A percentile compares a stretch with the other conserved stretches of the same genome.
These are phyloP conservation scores for Claviceps sorghi DNA, from an alignment of 2,329 filamentous ascomycete genomes.

Conservation along the genomic window DNA sequence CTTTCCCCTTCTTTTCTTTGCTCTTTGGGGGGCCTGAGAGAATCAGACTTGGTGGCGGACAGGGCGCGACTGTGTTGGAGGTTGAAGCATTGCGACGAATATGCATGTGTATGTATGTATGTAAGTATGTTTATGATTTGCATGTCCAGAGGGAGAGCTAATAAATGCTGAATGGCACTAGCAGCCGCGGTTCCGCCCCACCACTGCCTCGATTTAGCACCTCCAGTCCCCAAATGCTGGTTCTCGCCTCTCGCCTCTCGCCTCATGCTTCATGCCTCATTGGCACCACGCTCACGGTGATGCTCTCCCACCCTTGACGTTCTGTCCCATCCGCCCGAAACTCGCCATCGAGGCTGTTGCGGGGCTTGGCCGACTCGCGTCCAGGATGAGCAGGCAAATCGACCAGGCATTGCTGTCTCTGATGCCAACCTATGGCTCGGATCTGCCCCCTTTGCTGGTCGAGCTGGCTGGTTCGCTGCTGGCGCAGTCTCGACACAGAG, in stretches of 20 bases:
- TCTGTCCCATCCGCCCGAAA: not conserved
- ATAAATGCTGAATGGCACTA: too few relatives aligned
- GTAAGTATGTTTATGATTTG: too few relatives aligned
- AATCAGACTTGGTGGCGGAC: not conserved
- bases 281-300: not conserved
- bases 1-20: too few relatives aligned
- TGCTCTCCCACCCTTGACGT: not conserved
- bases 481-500: conserved; percentile 65
- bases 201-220: too few relatives aligned
- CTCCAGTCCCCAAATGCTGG: too few relatives aligned
- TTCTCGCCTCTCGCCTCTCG: too few relatives aligned
- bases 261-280: too few relatives aligned
- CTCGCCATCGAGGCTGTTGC: not conserved
- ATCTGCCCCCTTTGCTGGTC: conserved; percentile 54
- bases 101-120: not conserved
- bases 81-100: not conserved
- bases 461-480: conserved; percentile 60
- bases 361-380: too few relatives aligned
- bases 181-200: too few relatives aligned
- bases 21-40: too few relatives aligned
- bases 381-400: conserved; percentile 55
- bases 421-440: conserved; percentile 55
- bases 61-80: not conserved
- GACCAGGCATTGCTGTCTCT: conserved; percentile 60
- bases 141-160: too few relatives aligned